These are phyloP conservation scores for Rhodotorula sp. DNA, from an alignment of 1,284 basidiomycete species.

Conservation along the genomic window DNA sequence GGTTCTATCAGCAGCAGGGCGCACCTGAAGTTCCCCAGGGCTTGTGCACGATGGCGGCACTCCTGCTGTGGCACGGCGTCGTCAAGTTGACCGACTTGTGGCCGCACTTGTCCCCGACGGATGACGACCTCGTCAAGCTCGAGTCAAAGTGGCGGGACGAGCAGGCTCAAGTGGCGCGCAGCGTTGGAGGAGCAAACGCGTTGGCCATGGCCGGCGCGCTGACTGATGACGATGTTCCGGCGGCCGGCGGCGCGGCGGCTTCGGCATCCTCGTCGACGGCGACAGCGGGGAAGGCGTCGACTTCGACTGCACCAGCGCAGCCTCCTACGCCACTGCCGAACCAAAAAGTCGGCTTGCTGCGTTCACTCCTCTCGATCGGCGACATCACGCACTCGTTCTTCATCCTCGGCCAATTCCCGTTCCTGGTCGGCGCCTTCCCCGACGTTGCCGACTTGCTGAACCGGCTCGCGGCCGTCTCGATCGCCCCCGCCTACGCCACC, in stretches of 20 bases:
- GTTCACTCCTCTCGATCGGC: constrained; percentile 81
- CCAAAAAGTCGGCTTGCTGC: constrained; percentile 76
- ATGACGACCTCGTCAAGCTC: constrained; percentile 65
- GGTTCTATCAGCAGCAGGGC: constrained; percentile 69
- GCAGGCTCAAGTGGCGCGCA: constrained; percentile 60
- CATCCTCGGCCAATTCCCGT: constrained; percentile 78
- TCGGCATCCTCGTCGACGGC: neutral
- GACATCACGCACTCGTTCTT: constrained; percentile 72
- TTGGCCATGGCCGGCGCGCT: constrained; percentile 82
- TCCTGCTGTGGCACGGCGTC: constrained; percentile 84
- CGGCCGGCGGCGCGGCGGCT: neutral
- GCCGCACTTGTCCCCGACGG: constrained; percentile 73
- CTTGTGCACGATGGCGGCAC: constrained; percentile 76
- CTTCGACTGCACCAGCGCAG: constrained; percentile 36
- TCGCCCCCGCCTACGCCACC: constrained; percentile 44
- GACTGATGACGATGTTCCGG: constrained; percentile 58
- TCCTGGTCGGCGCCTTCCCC: constrained; percentile 76
- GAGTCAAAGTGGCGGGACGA: constrained; percentile 60
- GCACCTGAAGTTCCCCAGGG: constrained; percentile 64
- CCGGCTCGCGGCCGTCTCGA: constrained; percentile 45
- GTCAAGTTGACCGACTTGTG: constrained; percentile 81
- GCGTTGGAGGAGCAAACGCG: constrained; percentile 64
- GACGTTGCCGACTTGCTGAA: constrained; percentile 72
- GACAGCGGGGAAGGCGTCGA: constrained; percentile 2
- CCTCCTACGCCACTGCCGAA: constrained; percentile 54